Conservation (phyloP, 148 eudicot genomes). For the Arctostaphylos glauca region DNA sequence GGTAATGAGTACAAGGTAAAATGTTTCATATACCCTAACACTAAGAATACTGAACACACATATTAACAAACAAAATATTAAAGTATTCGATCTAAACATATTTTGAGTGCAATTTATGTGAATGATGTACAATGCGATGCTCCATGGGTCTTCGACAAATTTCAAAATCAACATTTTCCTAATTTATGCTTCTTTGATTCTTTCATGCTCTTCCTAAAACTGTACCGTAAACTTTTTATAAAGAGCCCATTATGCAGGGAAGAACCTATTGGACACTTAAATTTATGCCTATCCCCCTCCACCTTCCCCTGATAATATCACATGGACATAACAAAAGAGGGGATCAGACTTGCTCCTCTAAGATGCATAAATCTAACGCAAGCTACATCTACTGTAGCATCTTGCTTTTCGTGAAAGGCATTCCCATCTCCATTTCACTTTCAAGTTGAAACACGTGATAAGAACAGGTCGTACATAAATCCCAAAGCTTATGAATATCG, state of each 20-base stretch:
- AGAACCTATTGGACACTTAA: not conserved
- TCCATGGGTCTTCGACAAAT: not conserved
- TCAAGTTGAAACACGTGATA: not conserved
- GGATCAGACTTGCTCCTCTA: not conserved
- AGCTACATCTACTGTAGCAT: not conserved
- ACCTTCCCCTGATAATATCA: not conserved
- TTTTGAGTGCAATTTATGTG: not conserved
- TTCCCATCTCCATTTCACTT: not conserved
- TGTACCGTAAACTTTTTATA: not conserved
- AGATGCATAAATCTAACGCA: not conserved
- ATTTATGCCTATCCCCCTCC: not conserved
- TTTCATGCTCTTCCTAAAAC: conserved; percentile 2
- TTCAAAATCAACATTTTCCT: not conserved
- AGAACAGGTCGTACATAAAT: not conserved
- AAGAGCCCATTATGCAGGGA: not conserved
- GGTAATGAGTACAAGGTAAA: too few species aligned
- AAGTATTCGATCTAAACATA: not conserved
- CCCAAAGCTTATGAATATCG: not conserved
- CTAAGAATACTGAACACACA: too few species aligned
- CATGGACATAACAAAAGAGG: not conserved
- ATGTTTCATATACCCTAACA: too few species aligned
- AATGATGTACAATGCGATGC: not conserved
- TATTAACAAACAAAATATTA: not conserved
- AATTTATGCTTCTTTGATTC: not conserved
- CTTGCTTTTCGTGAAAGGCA: not conserved